Evolutionary conservation across 2,329 filamentous ascomycete genomes (phyloP).

Genomic region (Claviceps pusilla): DNA sequence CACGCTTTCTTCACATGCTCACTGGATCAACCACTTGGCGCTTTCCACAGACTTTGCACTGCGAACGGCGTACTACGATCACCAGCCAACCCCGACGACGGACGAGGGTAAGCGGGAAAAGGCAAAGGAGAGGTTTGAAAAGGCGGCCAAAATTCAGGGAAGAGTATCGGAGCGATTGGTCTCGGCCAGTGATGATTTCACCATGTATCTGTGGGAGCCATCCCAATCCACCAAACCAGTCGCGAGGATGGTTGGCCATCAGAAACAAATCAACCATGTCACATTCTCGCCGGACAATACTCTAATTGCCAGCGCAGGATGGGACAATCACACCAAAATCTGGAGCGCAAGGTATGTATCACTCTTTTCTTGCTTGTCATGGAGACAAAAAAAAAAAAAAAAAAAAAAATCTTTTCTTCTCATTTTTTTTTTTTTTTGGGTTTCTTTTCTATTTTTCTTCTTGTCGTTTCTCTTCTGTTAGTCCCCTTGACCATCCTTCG

Average conservation of each 20-base stretch:
- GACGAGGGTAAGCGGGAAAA: conserved; percentile 58
- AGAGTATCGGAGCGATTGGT: conserved; percentile 71
- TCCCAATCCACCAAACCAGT: conserved; percentile 65
- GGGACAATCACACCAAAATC: conserved; percentile 89
- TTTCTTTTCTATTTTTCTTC: background rate
- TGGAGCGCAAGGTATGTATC: conserved; percentile 58
- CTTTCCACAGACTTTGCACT: conserved; percentile 85
- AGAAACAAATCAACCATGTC: conserved; percentile 94
- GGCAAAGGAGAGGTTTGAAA: conserved; percentile 71
- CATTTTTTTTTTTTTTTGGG: background rate
- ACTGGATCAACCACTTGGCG: conserved; percentile 92
- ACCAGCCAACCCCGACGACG: conserved; percentile 52
- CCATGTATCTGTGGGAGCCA: conserved; percentile 91
- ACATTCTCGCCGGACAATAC: conserved; percentile 82
- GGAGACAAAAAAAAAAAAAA: too few relatives aligned
- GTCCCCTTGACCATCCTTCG: too few relatives aligned
- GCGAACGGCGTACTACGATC: conserved; percentile 74
- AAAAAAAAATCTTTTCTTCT: too few relatives aligned
- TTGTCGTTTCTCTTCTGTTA: background rate
- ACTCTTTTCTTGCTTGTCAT: background rate
- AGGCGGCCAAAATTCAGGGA: conserved; percentile 62
- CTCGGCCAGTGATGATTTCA: conserved; percentile 88
- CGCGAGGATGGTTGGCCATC: conserved; percentile 78
- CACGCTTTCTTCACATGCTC: conserved; percentile 67
- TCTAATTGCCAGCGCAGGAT: conserved; percentile 75